These are phyloP conservation scores for Hyaloscypha finlandica DNA, from an alignment of 495 filamentous ascomycete genomes.

Conservation along the genomic window DNA sequence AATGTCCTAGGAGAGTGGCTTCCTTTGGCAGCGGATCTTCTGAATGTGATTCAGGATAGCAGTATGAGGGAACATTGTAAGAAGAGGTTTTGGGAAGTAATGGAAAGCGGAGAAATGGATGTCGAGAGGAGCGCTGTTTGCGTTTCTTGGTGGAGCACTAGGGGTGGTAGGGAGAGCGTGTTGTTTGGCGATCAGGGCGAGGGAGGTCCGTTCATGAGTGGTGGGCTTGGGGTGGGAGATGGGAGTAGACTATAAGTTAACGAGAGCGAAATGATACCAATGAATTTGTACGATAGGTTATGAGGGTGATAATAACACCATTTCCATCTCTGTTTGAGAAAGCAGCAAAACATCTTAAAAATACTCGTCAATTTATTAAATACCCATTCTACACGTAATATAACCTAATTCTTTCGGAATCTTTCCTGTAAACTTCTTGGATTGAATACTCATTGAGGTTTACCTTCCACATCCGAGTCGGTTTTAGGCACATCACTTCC, in stretches of 20 bases:
- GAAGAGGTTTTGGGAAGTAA: constrained; percentile 79
- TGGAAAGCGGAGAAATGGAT: constrained; percentile 90
- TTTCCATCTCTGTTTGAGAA: no score
- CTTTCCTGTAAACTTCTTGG: no score
- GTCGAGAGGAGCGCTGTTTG: constrained; percentile 78
- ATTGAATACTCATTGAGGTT: no score
- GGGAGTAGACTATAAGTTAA: constrained; percentile 28
- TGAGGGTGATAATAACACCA: background rate
- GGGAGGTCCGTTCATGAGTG: constrained; percentile 57
- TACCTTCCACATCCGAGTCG: no score
- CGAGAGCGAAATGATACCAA: constrained; percentile 1
- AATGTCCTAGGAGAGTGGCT: constrained; percentile 76
- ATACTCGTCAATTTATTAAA: no score
- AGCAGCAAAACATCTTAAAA: no score
- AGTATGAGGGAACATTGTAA: constrained; percentile 65
- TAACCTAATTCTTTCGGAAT: no score
- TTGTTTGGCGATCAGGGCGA: constrained; percentile 49
- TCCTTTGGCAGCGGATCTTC: constrained; percentile 66
- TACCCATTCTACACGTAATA: no score
- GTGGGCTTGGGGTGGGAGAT: constrained; percentile 45
- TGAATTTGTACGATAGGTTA: background rate
- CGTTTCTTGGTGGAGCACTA: constrained; percentile 84
- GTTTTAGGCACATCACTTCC: no score
- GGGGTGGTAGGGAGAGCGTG: constrained; percentile 66
- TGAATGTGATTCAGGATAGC: constrained; percentile 62